Conservation (phyloP, 2,329 filamentous ascomycete species). For the Gaeumannomyces sp. region DNA sequence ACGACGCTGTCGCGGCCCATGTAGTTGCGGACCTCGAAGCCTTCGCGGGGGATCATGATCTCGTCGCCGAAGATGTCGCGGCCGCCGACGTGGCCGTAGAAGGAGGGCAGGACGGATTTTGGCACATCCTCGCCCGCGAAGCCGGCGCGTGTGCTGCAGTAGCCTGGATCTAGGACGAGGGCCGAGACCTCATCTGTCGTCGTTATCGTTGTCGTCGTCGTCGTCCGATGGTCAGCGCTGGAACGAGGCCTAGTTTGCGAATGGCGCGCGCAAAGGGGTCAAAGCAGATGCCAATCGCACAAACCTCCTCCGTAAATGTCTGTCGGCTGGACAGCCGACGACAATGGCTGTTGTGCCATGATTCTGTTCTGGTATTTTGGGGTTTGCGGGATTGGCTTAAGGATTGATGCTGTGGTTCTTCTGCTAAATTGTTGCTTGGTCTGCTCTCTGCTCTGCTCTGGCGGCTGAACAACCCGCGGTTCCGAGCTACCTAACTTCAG, state of each 20-base stretch:
- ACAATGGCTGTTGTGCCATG: constrained; percentile 39
- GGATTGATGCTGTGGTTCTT: neutral
- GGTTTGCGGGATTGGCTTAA: neutral
- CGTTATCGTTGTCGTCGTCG: constrained; percentile 9
- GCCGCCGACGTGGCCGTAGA: constrained; percentile 63
- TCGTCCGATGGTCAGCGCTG: neutral
- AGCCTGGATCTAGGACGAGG: constrained; percentile 92
- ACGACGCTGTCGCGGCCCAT: constrained; percentile 85
- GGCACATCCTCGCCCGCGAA: constrained; percentile 97
- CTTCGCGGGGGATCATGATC: constrained; percentile 67
- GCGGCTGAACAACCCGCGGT: too few species aligned
- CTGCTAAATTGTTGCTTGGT: neutral
- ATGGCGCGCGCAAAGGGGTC: constrained; percentile 11
- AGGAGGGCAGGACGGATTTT: constrained; percentile 86
- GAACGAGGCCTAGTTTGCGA: constrained; percentile 15
- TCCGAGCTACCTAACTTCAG: too few species aligned
- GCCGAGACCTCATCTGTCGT: constrained; percentile 87
- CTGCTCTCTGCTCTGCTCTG: too few species aligned
- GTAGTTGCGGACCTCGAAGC: constrained; percentile 84
- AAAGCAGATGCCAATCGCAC: constrained; percentile 10
- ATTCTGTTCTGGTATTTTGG: neutral
- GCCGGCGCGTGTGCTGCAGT: constrained; percentile 82
- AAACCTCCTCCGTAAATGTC: constrained; percentile 60
- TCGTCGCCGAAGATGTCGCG: constrained; percentile 82
- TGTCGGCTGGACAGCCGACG: constrained; percentile 50